Base-by-base conservation (phyloP, 1,139 yeast species). In the Magnusiomyces tetraspermus region DNA sequence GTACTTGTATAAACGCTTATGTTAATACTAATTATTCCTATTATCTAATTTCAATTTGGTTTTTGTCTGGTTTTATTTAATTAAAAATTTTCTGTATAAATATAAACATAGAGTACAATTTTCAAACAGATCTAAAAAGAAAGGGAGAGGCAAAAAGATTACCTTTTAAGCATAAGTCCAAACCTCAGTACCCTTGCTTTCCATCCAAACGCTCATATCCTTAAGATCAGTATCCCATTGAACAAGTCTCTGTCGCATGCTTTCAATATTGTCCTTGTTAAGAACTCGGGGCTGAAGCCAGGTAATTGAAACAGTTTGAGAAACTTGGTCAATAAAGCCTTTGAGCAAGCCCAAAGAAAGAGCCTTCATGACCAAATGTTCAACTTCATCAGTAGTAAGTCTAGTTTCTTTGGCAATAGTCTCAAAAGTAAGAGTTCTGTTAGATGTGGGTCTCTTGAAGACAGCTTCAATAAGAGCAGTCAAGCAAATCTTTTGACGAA, bases 251-350 rank as follows among this genome's bases (percentile, higher is more conserved):
- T 76, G 76, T 61, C 80, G 80, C 84, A 92, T 88, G 53, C 77
- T 76, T 53, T 76, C 78, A 56, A 90, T 86, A 73, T 92, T 97
- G 49, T 78, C 79, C 61, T 75, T 76, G 65, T 87, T 87, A 76
- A 92, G 83, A 53, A 89, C 87, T 64, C 97, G 78, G 53, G 98
- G 97, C 72, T 92, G 97, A 58, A 90, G 83, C 97, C 98, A 92
- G 23, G 87, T 82, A 52, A 92, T 82, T 30, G 85, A 80, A 57
- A 92, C 86, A 13, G 83, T 71, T 65, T 83, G 79, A 53, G 80
- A 79, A 49, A 89, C 88, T 71, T 92, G 96, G 67, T 92, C 95
- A 62, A 92, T 92, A 52, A 79, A 76, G 10, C 98, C 98, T 68
- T 82, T 80, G 61, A 92, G 77, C 61, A 94, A 76, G 21, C 86